Conservation (phyloP, 768 basidiomycete species). For the Ramaria sp. region DNA sequence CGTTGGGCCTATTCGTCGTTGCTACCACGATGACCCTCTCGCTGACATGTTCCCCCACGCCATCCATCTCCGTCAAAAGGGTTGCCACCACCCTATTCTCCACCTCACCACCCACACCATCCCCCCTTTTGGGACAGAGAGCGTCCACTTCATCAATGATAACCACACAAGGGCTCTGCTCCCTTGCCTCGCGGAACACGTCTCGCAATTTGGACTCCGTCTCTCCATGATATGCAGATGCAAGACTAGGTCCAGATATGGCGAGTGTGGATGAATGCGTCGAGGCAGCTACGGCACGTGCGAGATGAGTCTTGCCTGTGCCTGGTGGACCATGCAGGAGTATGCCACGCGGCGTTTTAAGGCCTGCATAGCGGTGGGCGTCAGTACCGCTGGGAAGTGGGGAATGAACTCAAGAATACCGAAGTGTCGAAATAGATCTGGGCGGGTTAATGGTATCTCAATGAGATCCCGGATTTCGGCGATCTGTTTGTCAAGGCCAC, state of each 20-base stretch:
- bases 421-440: constrained; percentile 70
- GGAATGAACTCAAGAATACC: constrained; percentile 26
- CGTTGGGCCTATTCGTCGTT: constrained; percentile 91
- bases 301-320: constrained; percentile 95
- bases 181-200: constrained; percentile 77
- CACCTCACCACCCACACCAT: constrained; percentile 86
- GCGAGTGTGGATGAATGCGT: constrained; percentile 82
- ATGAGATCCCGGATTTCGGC: constrained; percentile 74
- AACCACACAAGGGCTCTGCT: constrained; percentile 81
- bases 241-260: constrained; percentile 91
- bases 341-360: constrained; percentile 95
- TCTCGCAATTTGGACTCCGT: constrained; percentile 86
- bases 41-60: constrained; percentile 33
- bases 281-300: constrained; percentile 85
- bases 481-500: constrained; percentile 84
- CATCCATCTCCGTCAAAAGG: constrained; percentile 88
- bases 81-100: constrained; percentile 95
- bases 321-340: constrained; percentile 93
- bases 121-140: constrained; percentile 82
- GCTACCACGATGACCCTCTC: constrained; percentile 85
- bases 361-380: constrained; percentile 31
- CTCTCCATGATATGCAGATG: constrained; percentile 94
- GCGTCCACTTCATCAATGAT: constrained; percentile 96
- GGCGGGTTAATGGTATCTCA: constrained; percentile 77
- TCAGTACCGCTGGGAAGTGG: not conserved